Conservation (phyloP, 2,329 filamentous ascomycete genomes). For the Fonsecaea pugnacius region DNA sequence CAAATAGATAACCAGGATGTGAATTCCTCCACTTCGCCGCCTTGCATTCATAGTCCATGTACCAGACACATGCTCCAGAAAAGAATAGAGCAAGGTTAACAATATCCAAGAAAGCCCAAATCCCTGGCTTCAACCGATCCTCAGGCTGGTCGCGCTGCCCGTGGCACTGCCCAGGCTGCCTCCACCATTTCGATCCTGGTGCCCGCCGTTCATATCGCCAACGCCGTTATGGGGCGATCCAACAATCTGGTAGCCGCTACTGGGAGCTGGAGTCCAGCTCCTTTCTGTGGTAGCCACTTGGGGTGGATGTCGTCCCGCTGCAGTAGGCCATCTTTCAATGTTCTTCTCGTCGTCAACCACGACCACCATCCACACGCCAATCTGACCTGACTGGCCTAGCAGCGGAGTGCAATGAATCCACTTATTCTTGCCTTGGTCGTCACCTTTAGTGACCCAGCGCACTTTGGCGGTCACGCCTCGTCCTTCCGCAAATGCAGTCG, state of each 20-base stretch:
- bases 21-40: not conserved
- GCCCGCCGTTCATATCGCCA: conserved; percentile 9
- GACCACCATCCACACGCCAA: conserved; percentile 80
- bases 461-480: conserved; percentile 76
- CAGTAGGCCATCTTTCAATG: conserved; percentile 23
- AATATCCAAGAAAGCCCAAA: not conserved
- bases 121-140: conserved; percentile 20
- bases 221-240: conserved; percentile 19
- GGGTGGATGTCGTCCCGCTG: conserved; percentile 25
- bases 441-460: conserved; percentile 64
- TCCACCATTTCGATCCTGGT: conserved; percentile 20
- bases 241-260: conserved; percentile 13
- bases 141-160: conserved; percentile 30
- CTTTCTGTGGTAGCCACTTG: conserved; percentile 25
- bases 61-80: not conserved
- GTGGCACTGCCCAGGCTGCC: conserved; percentile 23
- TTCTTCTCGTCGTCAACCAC: conserved; percentile 67
- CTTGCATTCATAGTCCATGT: not conserved
- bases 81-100: not conserved
- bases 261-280: conserved; percentile 19
- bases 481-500: conserved; percentile 67
- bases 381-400: conserved; percentile 66
- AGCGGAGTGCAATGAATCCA: conserved; percentile 81
- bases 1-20: not conserved
- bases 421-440: conserved; percentile 61